A percentile compares a stretch with the other conserved stretches of the same genome.
Conservation (phyloP, 164 flowering plant species). For the Macadamia integrifolia region DNA sequence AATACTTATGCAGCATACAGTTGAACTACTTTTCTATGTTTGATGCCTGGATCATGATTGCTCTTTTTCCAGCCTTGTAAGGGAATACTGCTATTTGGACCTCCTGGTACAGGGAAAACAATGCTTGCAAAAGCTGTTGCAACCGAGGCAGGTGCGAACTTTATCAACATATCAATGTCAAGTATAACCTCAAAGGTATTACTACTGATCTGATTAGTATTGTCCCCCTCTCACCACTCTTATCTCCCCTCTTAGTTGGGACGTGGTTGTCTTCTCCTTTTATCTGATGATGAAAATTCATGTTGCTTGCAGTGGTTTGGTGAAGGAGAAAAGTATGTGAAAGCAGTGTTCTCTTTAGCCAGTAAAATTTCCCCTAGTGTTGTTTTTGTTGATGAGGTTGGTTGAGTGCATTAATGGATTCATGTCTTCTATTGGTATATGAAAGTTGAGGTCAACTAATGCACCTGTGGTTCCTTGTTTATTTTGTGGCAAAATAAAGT, state of each 20-base stretch:
- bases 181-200: slow-evolving; percentile 90
- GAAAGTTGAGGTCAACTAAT: neutral
- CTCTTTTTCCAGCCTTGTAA: slow-evolving; percentile 71
- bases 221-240: neutral
- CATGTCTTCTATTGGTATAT: neutral
- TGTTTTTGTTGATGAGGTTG: slow-evolving; percentile 45
- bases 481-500: neutral
- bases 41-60: neutral
- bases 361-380: slow-evolving; percentile 42
- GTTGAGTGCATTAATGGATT: slow-evolving; percentile 17
- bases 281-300: slow-evolving; percentile 5
- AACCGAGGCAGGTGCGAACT: slow-evolving; percentile 95
- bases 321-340: slow-evolving; percentile 40
- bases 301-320: slow-evolving; percentile 43
- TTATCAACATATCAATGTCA: slow-evolving; percentile 95
- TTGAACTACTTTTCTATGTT: neutral
- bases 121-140: slow-evolving; percentile 99
- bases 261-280: neutral
- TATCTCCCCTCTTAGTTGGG: neutral
- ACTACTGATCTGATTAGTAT: neutral
- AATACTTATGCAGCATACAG: neutral
- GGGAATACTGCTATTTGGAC: slow-evolving; percentile 93
- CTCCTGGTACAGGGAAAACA: slow-evolving; percentile 98
- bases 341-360: slow-evolving; percentile 40
- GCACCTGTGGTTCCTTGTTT: neutral